A percentile compares a stretch with the other conserved stretches of the same genome.
These are phyloP conservation scores for Trametes cubensis DNA, from an alignment of 768 basidiomycete species.

Conservation along the genomic window DNA sequence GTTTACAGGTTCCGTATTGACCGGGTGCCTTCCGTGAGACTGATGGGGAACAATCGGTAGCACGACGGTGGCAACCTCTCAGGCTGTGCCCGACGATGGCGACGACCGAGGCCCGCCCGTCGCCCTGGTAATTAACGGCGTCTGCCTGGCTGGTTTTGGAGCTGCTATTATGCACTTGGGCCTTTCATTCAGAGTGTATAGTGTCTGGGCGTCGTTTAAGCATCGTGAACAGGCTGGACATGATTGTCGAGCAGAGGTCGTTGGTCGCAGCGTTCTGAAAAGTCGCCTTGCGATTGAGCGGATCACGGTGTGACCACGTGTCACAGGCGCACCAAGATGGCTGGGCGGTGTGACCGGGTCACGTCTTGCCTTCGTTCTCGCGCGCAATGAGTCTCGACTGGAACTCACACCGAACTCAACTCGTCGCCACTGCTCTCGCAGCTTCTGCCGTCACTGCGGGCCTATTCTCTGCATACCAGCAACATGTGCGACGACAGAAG, in stretches of 20 bases:
- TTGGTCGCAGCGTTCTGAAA: no score
- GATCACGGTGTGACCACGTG: neutral
- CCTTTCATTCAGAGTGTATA: no score
- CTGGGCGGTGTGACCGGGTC: neutral
- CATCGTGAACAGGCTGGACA: no score
- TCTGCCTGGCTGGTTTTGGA: neutral
- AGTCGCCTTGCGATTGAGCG: no score
- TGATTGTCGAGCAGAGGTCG: no score
- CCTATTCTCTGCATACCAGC: conserved; percentile 59
- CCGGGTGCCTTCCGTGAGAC: neutral
- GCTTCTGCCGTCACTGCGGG: conserved; percentile 65
- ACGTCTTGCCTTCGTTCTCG: neutral
- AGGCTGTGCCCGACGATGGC: conserved; percentile 18
- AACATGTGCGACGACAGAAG: conserved; percentile 45
- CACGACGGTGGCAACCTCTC: conserved; percentile 21
- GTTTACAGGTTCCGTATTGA: neutral
- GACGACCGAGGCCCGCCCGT: conserved; percentile 16
- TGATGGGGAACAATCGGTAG: conserved; percentile 18
- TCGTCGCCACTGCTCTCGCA: conserved; percentile 64
- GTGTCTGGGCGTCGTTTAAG: no score
- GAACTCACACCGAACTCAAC: conserved; percentile 61
- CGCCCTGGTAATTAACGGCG: conserved; percentile 21
- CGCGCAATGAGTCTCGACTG: conserved; percentile 31
- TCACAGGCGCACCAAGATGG: neutral
- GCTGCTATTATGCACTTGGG: neutral